phyloP scores from a whole-genome alignment of 148 eudicot species.

The Dianthus caryophyllus region DNA sequence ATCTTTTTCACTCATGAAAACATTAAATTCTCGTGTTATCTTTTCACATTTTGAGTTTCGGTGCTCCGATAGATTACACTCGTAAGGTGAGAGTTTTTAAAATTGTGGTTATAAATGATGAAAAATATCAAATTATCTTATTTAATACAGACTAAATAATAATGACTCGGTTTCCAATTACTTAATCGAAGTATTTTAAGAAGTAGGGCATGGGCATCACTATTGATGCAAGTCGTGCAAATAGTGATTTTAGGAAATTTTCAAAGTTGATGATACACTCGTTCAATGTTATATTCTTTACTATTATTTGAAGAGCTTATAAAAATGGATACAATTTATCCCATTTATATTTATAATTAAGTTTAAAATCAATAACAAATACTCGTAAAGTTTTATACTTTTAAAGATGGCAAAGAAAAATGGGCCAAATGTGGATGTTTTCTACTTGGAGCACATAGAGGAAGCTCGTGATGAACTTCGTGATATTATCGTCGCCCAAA shows the following conservation, averaged over 20 bases:
- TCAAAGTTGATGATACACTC: neutral
- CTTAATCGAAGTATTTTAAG: neutral
- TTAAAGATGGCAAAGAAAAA: slow-evolving; percentile 2
- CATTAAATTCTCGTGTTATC: too few relatives aligned
- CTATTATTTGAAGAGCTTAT: neutral
- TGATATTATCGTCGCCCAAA: slow-evolving; percentile 54
- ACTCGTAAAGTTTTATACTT: too few relatives aligned
- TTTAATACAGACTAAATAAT: too few relatives aligned
- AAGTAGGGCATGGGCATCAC: neutral
- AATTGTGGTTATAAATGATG: too few relatives aligned
- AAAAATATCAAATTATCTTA: too few relatives aligned
- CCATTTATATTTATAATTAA: neutral
- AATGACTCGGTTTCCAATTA: neutral
- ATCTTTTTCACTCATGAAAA: too few relatives aligned
- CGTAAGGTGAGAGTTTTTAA: too few relatives aligned
- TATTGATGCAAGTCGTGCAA: too few relatives aligned
- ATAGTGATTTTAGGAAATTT: neutral
- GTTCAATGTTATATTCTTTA: neutral
- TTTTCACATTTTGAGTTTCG: too few relatives aligned
- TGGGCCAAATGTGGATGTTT: slow-evolving; percentile 34
- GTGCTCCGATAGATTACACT: too few relatives aligned
- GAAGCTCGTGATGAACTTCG: slow-evolving; percentile 64
- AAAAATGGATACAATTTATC: neutral
- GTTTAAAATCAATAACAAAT: neutral
- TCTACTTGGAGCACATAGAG: slow-evolving; percentile 62